These are phyloP conservation scores for Lipomyces kockii DNA, from an alignment of 805 yeast species.

Conservation along the genomic window DNA sequence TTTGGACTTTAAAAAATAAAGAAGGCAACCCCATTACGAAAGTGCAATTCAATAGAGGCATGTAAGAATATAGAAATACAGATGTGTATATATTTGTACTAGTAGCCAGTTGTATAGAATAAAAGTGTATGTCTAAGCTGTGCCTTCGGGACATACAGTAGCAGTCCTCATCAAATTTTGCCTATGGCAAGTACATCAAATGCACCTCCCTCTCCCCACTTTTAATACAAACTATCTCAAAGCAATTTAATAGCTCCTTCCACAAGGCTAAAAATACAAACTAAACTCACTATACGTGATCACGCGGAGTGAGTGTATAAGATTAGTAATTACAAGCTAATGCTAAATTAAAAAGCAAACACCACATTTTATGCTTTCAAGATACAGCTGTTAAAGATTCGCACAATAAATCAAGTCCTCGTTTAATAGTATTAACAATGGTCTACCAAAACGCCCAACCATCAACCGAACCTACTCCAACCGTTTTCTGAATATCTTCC, in stretches of 20 bases:
- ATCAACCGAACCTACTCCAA: constrained; percentile 51
- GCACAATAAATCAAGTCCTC: too few relatives aligned
- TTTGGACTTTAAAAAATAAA: constrained; percentile 63
- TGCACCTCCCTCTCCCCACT: too few relatives aligned
- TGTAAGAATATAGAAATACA: constrained; percentile 50
- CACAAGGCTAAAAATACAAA: neutral
- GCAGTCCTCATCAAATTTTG: too few relatives aligned
- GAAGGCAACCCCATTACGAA: constrained; percentile 60
- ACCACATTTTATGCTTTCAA: neutral
- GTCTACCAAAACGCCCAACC: constrained; percentile 68
- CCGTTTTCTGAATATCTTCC: constrained; percentile 53
- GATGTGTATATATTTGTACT: neutral
- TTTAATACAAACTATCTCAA: neutral
- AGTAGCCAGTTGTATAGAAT: neutral
- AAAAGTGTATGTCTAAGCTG: too few relatives aligned
- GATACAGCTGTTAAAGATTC: too few relatives aligned
- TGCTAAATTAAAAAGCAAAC: neutral
- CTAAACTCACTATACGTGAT: neutral
- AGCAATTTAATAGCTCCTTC: too few relatives aligned
- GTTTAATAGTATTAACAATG: neutral
- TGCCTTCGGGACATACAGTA: too few relatives aligned
- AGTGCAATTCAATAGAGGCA: constrained; percentile 93
- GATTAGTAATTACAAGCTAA: neutral
- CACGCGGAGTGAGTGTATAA: neutral
- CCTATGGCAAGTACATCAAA: too few relatives aligned